Conservation (phyloP, 208 protist genomes). For the Leishmania turanica region DNA sequence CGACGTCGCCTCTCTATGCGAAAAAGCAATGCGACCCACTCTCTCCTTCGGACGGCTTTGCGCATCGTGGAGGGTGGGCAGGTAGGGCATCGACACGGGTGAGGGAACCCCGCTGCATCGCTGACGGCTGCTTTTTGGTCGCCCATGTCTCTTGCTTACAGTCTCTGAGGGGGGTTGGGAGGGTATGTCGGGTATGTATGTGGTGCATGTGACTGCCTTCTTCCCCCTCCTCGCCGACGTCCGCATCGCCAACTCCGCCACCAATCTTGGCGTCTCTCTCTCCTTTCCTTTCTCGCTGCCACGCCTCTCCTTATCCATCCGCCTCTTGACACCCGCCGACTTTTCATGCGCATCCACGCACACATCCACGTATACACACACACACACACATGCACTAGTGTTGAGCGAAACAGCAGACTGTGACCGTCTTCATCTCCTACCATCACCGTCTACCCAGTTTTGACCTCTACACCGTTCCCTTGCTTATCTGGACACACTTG, state of each 20-base stretch:
- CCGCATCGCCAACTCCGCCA: background rate
- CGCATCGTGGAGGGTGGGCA: background rate
- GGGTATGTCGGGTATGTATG: background rate
- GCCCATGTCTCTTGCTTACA: background rate
- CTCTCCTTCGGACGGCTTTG: background rate
- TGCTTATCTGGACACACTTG: background rate
- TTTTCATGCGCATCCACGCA: background rate
- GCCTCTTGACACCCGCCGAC: background rate
- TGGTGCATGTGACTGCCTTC: no score
- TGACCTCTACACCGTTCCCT: background rate
- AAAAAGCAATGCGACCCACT: background rate
- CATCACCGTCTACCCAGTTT: background rate
- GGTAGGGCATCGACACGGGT: background rate
- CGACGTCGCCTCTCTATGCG: no score
- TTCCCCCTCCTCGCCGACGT: background rate
- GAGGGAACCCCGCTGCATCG: background rate
- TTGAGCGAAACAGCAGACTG: background rate
- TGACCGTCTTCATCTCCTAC: background rate
- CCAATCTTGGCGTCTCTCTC: background rate
- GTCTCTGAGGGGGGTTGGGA: background rate
- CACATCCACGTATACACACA: background rate
- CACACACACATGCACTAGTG: background rate
- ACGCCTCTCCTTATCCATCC: background rate
- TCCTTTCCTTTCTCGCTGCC: background rate
- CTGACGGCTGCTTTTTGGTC: background rate